Evolutionary conservation across 495 filamentous ascomycete species (phyloP).

Genomic region (Sordaria brevicollis): DNA sequence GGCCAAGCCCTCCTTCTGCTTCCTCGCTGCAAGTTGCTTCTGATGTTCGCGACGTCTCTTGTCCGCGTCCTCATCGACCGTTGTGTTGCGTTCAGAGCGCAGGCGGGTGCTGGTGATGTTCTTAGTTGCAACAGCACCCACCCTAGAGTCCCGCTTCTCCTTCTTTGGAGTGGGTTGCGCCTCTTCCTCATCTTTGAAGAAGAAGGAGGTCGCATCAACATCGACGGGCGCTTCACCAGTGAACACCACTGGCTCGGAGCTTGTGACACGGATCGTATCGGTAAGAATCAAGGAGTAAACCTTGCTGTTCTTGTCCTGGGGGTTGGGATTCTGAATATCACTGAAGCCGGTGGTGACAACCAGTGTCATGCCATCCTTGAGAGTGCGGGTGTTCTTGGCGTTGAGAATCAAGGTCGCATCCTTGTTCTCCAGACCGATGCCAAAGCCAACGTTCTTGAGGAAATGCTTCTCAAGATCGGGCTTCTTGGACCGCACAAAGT

Average conservation of each 20-base stretch:
- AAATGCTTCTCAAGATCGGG: constrained; percentile 93
- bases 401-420: constrained; percentile 75
- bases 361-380: constrained; percentile 97
- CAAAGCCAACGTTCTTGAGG: constrained; percentile 76
- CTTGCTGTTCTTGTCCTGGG: constrained; percentile 78
- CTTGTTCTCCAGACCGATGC: constrained; percentile 84
- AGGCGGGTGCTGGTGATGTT: constrained; percentile 93
- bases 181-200: constrained; percentile 88
- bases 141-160: constrained; percentile 68
- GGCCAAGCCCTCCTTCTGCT: constrained; percentile 77
- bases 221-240: constrained; percentile 87
- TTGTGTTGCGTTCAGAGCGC: constrained; percentile 76
- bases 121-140: constrained; percentile 74
- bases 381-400: constrained; percentile 65
- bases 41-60: constrained; percentile 83
- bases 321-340: constrained; percentile 71
- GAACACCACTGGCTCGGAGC: constrained; percentile 71
- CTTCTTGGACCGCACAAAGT: constrained; percentile 70
- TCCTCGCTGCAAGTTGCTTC: constrained; percentile 76
- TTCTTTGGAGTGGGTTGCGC: constrained; percentile 58
- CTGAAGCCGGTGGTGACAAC: constrained; percentile 78
- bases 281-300: constrained; percentile 81
- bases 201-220: constrained; percentile 87
- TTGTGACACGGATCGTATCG: constrained; percentile 82
- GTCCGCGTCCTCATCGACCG: constrained; percentile 84